Evolutionary conservation across 208 protist species (phyloP), one percentile per base, ranked within the genome.

Genomic region (Novymonas esmeraldas): DNA sequence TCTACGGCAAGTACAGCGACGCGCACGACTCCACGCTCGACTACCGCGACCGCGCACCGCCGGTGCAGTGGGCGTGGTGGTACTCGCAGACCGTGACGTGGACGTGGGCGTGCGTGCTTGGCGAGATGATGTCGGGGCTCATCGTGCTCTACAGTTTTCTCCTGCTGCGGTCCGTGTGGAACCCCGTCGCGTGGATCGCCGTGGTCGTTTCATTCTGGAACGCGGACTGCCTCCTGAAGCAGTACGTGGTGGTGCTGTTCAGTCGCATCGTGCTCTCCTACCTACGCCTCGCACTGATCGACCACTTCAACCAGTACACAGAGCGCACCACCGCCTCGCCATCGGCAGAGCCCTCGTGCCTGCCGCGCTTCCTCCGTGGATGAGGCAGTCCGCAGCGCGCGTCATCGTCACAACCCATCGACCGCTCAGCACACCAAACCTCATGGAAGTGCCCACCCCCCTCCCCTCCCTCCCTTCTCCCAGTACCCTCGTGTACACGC

Each of bases 11-110:
- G 38, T 82, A 82, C 73, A 73, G 73, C 48, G 62, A 73, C n/a
- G 26, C 54, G 36, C 72, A 82, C 56, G 52, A 70, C 41, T 65
- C 61, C 16, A 6, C n/a, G 9, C 63, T 56, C 41, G 41, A 62
- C 36, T 77, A 82, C 66, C 39, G 22, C 11, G 34, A 68, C 36
- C 33, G 46, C 16, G 31, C 31, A 2, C 69, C 72, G 26, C 62
- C 60, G 29, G 64, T 82, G 49, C 18, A 41, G 50, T 82, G 57
- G 68, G 52, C 46, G 20, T 86, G 76, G 66, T 79, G 73, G 71
- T 80, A 82, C 70, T 67, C 76, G 0, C 76, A 86, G 42, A 79
- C 70, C 4, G 70, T 82, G 33, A 73, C 76, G 49, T 86, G 76
- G 76, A 76, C 72, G 9, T 73, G 58, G 57, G 62, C 46, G 55